Evolutionary conservation across 768 basidiomycete genomes (phyloP).

Genomic region (Lentinula detonsa): DNA sequence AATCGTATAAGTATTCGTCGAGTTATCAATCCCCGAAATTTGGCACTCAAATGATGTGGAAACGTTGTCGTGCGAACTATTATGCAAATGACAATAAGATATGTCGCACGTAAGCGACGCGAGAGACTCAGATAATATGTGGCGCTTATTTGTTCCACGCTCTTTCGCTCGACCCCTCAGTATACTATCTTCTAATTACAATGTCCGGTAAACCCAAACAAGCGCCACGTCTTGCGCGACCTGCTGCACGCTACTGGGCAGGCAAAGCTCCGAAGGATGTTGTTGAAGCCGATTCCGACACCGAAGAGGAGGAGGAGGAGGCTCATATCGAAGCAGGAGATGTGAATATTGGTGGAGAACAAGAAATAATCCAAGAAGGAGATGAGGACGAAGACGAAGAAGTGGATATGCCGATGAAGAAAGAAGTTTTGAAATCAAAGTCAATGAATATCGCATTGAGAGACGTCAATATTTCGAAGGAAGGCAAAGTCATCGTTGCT

Average conservation of each 20-base stretch:
- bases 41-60: too few species aligned
- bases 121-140: too few species aligned
- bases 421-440: constrained; percentile 30
- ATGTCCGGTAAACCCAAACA: constrained; percentile 46
- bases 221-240: constrained; percentile 71
- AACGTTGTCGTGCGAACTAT: too few species aligned
- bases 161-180: too few species aligned
- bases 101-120: too few species aligned
- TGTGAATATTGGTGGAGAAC: constrained; percentile 52
- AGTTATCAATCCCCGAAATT: too few species aligned
- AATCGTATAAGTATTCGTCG: too few species aligned
- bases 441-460: constrained; percentile 70
- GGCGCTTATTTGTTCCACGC: neutral
- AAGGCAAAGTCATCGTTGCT: constrained; percentile 75
- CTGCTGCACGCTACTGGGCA: constrained; percentile 85
- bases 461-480: constrained; percentile 76
- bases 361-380: constrained; percentile 40
- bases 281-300: constrained; percentile 54
- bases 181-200: neutral
- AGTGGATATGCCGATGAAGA: constrained; percentile 27
- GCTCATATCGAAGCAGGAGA: constrained; percentile 42
- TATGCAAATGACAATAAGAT: too few species aligned
- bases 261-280: constrained; percentile 83
- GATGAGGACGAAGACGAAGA: constrained; percentile 36
- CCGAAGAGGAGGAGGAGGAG: constrained; percentile 50